These are phyloP conservation scores for Colletotrichum musae DNA, from an alignment of 2,329 filamentous ascomycete species.

Conservation along the genomic window DNA sequence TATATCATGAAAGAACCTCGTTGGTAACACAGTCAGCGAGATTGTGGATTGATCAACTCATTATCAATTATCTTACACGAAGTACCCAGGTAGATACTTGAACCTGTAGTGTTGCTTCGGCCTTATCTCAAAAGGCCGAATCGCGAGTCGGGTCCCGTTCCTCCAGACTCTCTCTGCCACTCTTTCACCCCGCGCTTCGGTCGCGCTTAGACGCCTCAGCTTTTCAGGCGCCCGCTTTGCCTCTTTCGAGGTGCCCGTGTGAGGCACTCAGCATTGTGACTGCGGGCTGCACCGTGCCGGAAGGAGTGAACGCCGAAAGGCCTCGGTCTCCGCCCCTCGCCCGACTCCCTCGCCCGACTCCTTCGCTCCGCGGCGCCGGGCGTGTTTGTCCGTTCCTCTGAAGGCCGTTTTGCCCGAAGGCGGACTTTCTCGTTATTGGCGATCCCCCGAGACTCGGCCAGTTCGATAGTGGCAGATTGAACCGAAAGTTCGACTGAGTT, in stretches of 20 bases:
- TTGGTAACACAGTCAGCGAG: no score
- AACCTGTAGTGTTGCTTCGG: neutral
- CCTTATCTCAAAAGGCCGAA: constrained; percentile 18
- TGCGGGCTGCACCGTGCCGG: no score
- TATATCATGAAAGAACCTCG: no score
- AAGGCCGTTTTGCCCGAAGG: neutral
- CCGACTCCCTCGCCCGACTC: no score
- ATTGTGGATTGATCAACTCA: no score
- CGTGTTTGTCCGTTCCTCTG: neutral
- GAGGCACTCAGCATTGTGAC: no score
- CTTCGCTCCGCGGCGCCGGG: neutral
- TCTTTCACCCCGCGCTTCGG: neutral
- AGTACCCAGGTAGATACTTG: no score
- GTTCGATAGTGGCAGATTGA: neutral
- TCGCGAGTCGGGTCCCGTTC: constrained; percentile 12
- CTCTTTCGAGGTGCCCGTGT: no score
- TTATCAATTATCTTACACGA: no score
- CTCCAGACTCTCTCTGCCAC: neutral
- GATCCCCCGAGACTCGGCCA: neutral
- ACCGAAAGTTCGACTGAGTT: no score
- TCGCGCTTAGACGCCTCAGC: neutral
- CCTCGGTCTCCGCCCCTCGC: constrained; percentile 13
- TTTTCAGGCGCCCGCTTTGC: no score
- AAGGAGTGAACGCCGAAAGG: neutral
- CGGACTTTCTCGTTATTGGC: neutral